Conservation (phyloP, 2,329 filamentous ascomycete species). For the Neofusicoccum parvum region DNA sequence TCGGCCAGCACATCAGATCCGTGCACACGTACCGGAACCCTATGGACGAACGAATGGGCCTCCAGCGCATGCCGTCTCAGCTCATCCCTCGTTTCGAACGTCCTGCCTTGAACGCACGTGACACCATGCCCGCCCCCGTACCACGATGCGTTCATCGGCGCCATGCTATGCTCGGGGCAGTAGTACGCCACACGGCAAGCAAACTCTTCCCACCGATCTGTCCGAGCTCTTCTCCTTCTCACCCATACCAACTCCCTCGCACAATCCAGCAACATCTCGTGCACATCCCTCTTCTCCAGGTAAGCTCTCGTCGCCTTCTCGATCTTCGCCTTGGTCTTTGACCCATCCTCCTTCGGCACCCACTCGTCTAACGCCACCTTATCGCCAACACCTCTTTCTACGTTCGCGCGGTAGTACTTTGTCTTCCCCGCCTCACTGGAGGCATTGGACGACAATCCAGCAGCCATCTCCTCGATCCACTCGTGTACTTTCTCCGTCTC, state of each 20-base stretch:
- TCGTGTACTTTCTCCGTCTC: conserved; percentile 21
- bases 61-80: too few species aligned
- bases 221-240: neutral
- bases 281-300: too few species aligned
- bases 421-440: neutral
- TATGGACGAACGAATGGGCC: too few species aligned
- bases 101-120: too few species aligned
- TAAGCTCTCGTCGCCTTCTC: too few species aligned
- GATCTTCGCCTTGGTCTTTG: too few species aligned
- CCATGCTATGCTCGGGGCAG: conserved; percentile 14
- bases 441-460: neutral
- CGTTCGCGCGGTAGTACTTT: conserved; percentile 24
- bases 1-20: too few species aligned
- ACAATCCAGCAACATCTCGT: too few species aligned
- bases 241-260: too few species aligned
- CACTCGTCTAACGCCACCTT: conserved; percentile 24
- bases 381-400: conserved; percentile 2
- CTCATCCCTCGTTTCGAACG: too few species aligned
- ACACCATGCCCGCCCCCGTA: too few species aligned
- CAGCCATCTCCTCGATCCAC: neutral
- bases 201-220: conserved; percentile 25
- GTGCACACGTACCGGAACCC: too few species aligned
- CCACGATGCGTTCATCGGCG: neutral
- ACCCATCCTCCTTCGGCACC: neutral
- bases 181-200: conserved; percentile 20